Base-by-base conservation (phyloP, 1,284 basidiomycete species). In the Rhodotorula sp. region DNA sequence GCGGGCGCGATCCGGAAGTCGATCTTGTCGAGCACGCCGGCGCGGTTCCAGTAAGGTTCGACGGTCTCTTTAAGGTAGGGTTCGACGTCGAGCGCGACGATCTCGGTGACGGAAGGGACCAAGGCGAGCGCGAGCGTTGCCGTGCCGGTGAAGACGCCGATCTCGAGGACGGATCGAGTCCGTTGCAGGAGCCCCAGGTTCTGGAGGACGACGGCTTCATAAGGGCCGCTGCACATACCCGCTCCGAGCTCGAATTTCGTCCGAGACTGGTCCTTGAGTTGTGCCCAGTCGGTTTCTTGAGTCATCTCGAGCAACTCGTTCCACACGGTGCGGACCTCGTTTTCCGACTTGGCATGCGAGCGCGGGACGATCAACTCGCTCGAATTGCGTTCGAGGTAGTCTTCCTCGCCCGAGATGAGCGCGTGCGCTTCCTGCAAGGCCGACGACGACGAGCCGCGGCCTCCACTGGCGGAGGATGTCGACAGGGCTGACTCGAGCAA, bases 11-110 rank as follows among this genome's bases (percentile, higher is more conserved):
- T 72, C 45, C 72, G 66, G 61, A 63, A 67, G 56, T 79, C 76
- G 62, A 79, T 77, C 62, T 78, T 79, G 48, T 75, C 26, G 30
- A 56, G 6, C 14, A 79, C 68, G 1, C 79, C 79, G 15, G 79
- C 77, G 51, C 76, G 61, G 17, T 75, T 26, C 69, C 79, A 80
- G 45, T 72, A 78, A 3, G 80, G 80, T 26, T 68, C 60, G 17
- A 75, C 76, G 61, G 79, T 78, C 29, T 68, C 60, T 48, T 75
- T 67, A 18, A 81, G 75, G 70, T 77, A 80, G 1, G 74, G 75
- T 59, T 80, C 80, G 68, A 80, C 75, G 53, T 81, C 80, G 37
- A 80, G 73, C 3, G 78, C 76, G 24, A 77, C 74, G 51, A 81
- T 71, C n/a, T 68, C 67, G 46, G 72, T 55, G 33, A 76, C 71